Base-by-base conservation (phyloP, 2,329 filamentous ascomycete genomes). In the Penicillium sp. region DNA sequence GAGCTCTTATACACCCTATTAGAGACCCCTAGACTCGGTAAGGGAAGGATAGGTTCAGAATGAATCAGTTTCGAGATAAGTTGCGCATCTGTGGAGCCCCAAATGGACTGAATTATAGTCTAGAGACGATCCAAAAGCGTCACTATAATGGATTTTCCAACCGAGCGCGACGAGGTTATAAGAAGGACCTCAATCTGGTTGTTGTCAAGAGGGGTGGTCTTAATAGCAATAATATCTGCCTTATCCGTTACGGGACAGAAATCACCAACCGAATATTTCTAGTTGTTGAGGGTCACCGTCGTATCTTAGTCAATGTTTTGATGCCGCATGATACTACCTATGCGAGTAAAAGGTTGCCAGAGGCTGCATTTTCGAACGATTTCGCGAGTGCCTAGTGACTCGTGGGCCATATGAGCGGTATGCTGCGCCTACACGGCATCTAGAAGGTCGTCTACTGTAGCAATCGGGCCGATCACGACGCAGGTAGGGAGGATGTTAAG, bases 281-380 rank as follows among this genome's bases (percentile, higher is more conserved):
- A 14, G 16, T 35, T 35, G 32, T 35, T 7, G 3, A 35, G 32
- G 1, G 13, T 16, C 32, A 35, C 32, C 32, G 32, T 35, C 14
- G 32, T 14, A 35, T 35, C 32, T 35, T 35, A 14, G 32, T 35
- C 32, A 35, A 16, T 35, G 59, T 73, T 72, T 38, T 78, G 74
- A 57, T 85, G 82, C 43, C 83, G 78, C 1, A 85, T 76, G 5
- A 83, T 69, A 3, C 78, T 81, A 67, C 81, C 80, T 66, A 84
- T 81, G 2, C 76, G 78, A 3, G 78, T 80, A 75, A 81, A 84
- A 26, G 77, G 74, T 0, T 79, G 75, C 80, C 82, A 84, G 3
- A 75, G 63, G 7, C 81, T 84, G 61, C 81, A 85, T 47, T 78
- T 76, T 39, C 79, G 74, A 4, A 83, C 72, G 5, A 85, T 76